These are phyloP conservation scores for Crataegus laevigata DNA, from an alignment of 306 rosid genomes.

Conservation along the genomic window DNA sequence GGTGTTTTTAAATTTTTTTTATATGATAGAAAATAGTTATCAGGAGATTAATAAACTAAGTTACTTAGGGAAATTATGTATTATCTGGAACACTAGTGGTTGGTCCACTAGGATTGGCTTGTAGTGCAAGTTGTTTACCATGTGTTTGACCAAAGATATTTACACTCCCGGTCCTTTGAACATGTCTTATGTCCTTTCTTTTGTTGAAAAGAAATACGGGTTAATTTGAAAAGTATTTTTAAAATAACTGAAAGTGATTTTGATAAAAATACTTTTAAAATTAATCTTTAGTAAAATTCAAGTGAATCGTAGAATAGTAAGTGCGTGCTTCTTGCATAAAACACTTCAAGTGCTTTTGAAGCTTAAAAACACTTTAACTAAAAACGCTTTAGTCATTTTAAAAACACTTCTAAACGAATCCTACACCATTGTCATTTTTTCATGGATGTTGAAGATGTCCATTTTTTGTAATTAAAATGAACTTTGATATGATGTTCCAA, in stretches of 20 bases:
- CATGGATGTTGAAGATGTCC: not conserved
- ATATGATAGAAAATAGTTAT: not conserved
- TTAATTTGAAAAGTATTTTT: too few species aligned
- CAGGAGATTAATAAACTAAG: not conserved
- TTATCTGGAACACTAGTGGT: not conserved
- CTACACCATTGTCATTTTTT: not conserved
- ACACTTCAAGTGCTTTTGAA: too few species aligned
- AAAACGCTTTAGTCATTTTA: too few species aligned
- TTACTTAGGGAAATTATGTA: not conserved
- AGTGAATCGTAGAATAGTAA: too few species aligned
- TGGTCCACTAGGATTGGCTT: not conserved
- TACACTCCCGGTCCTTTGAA: not conserved
- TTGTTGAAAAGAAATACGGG: not conserved
- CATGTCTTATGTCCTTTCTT: not conserved
- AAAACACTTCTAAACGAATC: too few species aligned
- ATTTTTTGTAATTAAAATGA: not conserved
- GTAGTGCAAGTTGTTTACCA: not conserved
- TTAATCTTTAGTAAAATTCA: too few species aligned
- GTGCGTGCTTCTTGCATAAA: too few species aligned
- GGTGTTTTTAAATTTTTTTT: not conserved
- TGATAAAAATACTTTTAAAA: too few species aligned
- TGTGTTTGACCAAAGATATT: not conserved
- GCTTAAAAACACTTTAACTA: too few species aligned
- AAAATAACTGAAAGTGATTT: too few species aligned
- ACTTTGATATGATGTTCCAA: not conserved